Conservation (phyloP, 345 rosid genomes). For the Luvunga scandens region DNA sequence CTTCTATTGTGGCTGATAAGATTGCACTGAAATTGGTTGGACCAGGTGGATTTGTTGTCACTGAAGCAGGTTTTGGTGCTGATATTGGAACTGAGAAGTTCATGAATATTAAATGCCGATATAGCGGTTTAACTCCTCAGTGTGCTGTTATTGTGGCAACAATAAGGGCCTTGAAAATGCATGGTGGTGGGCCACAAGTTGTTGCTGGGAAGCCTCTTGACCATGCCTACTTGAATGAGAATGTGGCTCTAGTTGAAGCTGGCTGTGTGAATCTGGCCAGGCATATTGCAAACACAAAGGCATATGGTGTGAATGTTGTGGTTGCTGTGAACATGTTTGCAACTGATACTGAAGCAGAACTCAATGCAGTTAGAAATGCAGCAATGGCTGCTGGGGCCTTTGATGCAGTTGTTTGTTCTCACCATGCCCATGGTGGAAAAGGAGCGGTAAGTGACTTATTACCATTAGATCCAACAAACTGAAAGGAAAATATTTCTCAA, state of each 20-base stretch:
- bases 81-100: slow-evolving; percentile 98
- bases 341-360: slow-evolving; percentile 84
- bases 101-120: slow-evolving; percentile 92
- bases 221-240: slow-evolving; percentile 79
- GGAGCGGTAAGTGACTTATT: slow-evolving; percentile 72
- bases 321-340: slow-evolving; percentile 96
- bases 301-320: slow-evolving; percentile 88
- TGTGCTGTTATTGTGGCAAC: slow-evolving; percentile 98
- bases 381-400: slow-evolving; percentile 89
- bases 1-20: slow-evolving; percentile 95
- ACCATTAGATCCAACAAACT: not conserved
- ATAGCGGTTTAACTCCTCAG: slow-evolving; percentile 85
- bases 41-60: slow-evolving; percentile 92
- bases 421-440: slow-evolving; percentile 97
- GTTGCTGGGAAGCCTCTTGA: slow-evolving; percentile 98
- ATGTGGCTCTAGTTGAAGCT: slow-evolving; percentile 85
- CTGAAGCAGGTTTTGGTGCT: slow-evolving; percentile 99
- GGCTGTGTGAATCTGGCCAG: slow-evolving; percentile 92
- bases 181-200: slow-evolving; percentile 96
- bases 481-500: not conserved
- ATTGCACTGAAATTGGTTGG: slow-evolving; percentile 95
- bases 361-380: slow-evolving; percentile 78
- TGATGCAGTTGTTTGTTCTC: slow-evolving; percentile 89
- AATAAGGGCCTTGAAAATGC: slow-evolving; percentile 97
- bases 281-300: slow-evolving; percentile 86